Evolutionary conservation across 2,329 filamentous ascomycete genomes (phyloP), one percentile per base, ranked within the genome.

Genomic region (Phyllosticta paracitricarpa): DNA sequence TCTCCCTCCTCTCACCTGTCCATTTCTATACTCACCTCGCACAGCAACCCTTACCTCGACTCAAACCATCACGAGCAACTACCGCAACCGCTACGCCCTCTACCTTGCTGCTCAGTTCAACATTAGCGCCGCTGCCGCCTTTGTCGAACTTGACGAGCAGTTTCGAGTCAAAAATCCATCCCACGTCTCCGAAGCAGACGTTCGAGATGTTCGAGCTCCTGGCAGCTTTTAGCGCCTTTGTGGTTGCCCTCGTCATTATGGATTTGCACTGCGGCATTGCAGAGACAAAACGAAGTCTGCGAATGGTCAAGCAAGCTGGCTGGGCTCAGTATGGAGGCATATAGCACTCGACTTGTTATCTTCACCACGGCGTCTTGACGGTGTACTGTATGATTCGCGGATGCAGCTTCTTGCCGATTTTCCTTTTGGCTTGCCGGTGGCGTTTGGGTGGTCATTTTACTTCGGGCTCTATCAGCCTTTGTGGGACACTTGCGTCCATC

Each of bases 41-140:
- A 25, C 54, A 61, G 58, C 58, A 54, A 52, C 53, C 51, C 54
- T 40, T 48, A 24, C 54, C 52, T 53, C 58, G 4, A 61, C 54
- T 30, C 51, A 61, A 17, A 61, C 51, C 53, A 62, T 62, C 55
- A 62, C 60, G 24, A 56, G 54, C 48, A 57, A 55, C 17, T 75
- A 75, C 62, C 71, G 72, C 61, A 65, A 66, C 60, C 71, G 71
- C 60, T 74, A 74, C 66, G 72, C 72, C 52, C 70, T 73, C 59
- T 75, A 75, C 63, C 70, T 75, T 54, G 72, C 72, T 30, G 70
- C 71, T 19, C 72, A 72, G 35, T 74, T 75, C 68, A 73, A 72
- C 63, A 74, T 75, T 66, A 72, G 69, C 60, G 68, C 73, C 61
- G 68, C 73, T 63, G 72, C 72, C 56, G 72, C 72, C 40, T 63